Evolutionary conservation across 192 early-diverging fungal species (phyloP).

Genomic region (Blastocladiella britannica): DNA sequence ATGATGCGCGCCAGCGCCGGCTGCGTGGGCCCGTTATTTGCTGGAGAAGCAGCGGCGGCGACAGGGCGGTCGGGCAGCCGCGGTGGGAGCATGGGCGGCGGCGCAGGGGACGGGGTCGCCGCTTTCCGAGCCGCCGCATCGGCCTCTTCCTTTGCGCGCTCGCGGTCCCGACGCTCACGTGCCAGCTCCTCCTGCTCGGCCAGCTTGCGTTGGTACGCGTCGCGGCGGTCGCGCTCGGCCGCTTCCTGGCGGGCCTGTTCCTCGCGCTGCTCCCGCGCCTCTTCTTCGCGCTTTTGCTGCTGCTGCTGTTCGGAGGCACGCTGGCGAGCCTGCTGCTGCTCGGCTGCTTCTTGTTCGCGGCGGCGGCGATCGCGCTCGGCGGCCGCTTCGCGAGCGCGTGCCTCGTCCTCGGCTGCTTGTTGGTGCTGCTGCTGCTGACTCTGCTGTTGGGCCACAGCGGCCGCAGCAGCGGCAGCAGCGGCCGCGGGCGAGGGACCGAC

Average conservation of each 20-base stretch:
- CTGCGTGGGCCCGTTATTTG: too few relatives aligned
- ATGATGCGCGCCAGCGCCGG: background rate
- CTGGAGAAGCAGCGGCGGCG: too few relatives aligned
- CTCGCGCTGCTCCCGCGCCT: conserved; percentile 13
- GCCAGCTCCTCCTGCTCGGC: background rate
- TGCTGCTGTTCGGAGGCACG: conserved; percentile 14
- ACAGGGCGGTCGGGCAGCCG: background rate
- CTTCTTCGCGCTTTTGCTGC: background rate
- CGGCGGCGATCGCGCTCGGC: conserved; percentile 7
- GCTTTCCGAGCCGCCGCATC: too few relatives aligned
- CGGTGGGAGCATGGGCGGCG: background rate
- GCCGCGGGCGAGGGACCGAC: background rate
- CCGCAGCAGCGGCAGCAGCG: conserved; percentile 1
- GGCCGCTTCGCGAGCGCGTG: conserved; percentile 1
- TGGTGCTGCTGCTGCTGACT: conserved; percentile 5
- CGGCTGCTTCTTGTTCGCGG: conserved; percentile 9
- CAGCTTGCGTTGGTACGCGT: too few relatives aligned
- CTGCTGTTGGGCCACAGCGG: conserved; percentile 8
- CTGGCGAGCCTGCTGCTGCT: conserved; percentile 13
- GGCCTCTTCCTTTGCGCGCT: too few relatives aligned
- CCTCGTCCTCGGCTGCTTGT: conserved; percentile 9
- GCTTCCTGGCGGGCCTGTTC: background rate
- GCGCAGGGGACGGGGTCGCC: too few relatives aligned
- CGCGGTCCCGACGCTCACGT: background rate
- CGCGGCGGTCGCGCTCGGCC: background rate